Percentiles rank a stretch among this genome's conserved stretches.
Evolutionary conservation across 2,329 filamentous ascomycete genomes (phyloP).

Genomic region (Aspergillus udagawae): DNA sequence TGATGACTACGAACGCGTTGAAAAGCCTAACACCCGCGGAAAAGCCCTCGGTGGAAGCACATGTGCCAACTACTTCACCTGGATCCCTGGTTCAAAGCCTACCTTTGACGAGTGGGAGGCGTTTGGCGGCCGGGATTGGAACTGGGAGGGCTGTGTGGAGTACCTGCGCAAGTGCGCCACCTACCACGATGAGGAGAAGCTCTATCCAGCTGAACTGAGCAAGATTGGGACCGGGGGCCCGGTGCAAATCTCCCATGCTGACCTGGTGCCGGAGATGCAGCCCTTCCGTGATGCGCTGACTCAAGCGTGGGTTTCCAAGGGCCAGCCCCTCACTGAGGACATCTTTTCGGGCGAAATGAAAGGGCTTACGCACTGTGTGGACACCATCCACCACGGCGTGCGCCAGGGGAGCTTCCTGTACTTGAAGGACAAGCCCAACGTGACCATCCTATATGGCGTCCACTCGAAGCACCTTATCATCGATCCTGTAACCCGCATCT

Average conservation of each 20-base stretch:
- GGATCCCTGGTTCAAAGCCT: conserved; percentile 55
- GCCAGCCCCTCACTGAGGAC: conserved; percentile 49
- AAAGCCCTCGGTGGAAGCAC: conserved; percentile 58
- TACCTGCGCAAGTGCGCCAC: conserved; percentile 56
- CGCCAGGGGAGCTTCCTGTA: conserved; percentile 52
- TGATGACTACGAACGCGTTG: conserved; percentile 55
- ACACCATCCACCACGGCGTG: conserved; percentile 56
- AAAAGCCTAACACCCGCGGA: conserved; percentile 61
- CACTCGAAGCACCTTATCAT: conserved; percentile 54
- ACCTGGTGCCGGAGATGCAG: conserved; percentile 51
- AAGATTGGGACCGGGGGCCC: conserved; percentile 53
- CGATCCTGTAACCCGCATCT: conserved; percentile 41
- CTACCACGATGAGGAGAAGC: conserved; percentile 53
- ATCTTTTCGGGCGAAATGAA: conserved; percentile 55
- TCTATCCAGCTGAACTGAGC: conserved; percentile 46
- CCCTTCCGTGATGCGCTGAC: conserved; percentile 45
- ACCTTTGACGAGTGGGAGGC: conserved; percentile 53
- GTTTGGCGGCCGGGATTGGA: conserved; percentile 51
- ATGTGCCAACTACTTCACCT: conserved; percentile 61
- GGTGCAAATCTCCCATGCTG: conserved; percentile 52
- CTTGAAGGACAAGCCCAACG: conserved; percentile 52
- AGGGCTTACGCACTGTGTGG: conserved; percentile 52
- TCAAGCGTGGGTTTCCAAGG: conserved; percentile 53
- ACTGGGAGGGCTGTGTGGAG: conserved; percentile 48
- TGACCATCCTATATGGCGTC: conserved; percentile 48